Base-by-base conservation (phyloP, 1,284 basidiomycete species). In the Trametes pubescens region DNA sequence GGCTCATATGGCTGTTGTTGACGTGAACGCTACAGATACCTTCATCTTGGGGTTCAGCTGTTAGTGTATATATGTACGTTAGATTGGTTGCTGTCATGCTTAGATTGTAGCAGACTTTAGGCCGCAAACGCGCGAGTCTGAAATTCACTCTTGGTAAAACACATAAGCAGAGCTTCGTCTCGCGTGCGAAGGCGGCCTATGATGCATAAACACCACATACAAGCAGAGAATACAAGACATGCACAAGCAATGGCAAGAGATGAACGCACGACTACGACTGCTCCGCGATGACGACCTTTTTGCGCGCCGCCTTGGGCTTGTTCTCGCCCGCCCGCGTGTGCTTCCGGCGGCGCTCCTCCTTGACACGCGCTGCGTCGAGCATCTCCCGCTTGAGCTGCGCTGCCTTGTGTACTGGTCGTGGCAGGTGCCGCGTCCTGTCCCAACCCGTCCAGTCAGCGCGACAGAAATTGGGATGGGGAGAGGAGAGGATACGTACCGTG, bases 281-380 rank as follows among this genome's bases (percentile, higher is more conserved):
- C 77, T 95, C 93, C 51, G 82, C 82, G 65, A 95, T 80, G 67
- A 96, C 91, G 37, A 90, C 79, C 78, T 92, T 95, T 80, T 95
- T 96, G 76, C 92, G 88, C 80, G 96, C 96, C 40, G 96, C 89
- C 75, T 93, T 95, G 8, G 97, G 96, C 77, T 96, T 98, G 78
- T 81, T 88, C 76, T 91, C 88, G 57, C 96, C 95, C 13, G 88
- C 89, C 46, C 93, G 84, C 10, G 93, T 90, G 74, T 96, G 94
- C 75, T 92, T 95, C 74, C 96, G 81, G 70, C 96, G 84, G 71
- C 95, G 87, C 77, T 99, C 97, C 75, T 99, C 96, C 82, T 98
- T 99, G 83, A 92, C 91, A 65, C 91, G 87, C 59, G 86, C 83
- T 8, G 95, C 91, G 54, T 97, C 95, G 74, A 97, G 79, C 96